A percentile compares a stretch with the other conserved stretches of the same genome.
phyloP scores from a whole-genome alignment of 306 rosid species.

The Begonia masoniana region DNA sequence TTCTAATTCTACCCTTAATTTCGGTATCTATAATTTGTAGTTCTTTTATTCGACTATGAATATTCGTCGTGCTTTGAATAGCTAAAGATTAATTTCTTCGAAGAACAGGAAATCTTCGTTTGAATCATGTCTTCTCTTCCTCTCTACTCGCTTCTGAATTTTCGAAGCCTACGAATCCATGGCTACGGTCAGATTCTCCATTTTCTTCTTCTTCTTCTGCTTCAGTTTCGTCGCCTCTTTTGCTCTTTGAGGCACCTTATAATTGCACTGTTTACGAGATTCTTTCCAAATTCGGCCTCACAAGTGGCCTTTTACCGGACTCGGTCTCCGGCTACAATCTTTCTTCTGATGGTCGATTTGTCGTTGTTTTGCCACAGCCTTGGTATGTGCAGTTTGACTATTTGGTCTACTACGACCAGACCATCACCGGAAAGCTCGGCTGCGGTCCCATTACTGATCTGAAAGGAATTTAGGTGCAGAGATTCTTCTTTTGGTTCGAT shows the following conservation, averaged over 20 bases:
- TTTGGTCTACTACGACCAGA: slow-evolving; percentile 52
- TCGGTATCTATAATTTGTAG: no score
- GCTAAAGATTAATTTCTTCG: no score
- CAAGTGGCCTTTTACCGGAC: slow-evolving; percentile 64
- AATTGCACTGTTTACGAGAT: slow-evolving; percentile 44
- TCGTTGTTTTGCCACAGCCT: slow-evolving; percentile 34
- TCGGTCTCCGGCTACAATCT: slow-evolving; percentile 43
- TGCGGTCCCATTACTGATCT: slow-evolving; percentile 55
- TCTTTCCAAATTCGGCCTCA: slow-evolving; percentile 60
- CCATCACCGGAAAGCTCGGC: slow-evolving; percentile 57
- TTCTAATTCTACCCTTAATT: no score
- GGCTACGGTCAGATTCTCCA: neutral
- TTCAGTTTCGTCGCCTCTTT: slow-evolving; percentile 1
- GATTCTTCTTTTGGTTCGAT: slow-evolving; percentile 57
- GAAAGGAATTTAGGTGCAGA: slow-evolving; percentile 63
- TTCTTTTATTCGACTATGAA: no score
- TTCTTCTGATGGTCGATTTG: slow-evolving; percentile 50
- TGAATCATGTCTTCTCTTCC: no score
- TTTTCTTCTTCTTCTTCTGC: slow-evolving; percentile 13
- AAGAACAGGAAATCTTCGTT: no score
- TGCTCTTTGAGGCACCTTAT: slow-evolving; percentile 5
- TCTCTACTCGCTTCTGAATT: no score
- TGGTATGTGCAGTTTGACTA: slow-evolving; percentile 78
- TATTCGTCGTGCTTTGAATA: no score
- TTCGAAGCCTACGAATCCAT: no score